Conservation (phyloP, 1,284 basidiomycete species). For the Grifola frondosa region DNA sequence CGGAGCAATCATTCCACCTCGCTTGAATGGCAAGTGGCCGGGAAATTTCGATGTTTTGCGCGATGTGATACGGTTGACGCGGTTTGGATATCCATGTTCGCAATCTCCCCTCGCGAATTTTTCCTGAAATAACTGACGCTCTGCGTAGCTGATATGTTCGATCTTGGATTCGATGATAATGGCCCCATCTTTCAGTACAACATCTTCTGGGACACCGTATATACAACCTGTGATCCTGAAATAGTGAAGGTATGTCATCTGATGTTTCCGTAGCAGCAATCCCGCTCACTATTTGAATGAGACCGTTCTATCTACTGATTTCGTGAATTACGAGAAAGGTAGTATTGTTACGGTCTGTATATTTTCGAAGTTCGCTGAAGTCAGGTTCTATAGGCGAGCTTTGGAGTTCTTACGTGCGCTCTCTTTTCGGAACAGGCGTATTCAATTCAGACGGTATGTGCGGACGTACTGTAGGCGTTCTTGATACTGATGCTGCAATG, state of each 20-base stretch:
- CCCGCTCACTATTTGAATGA: slow-evolving; percentile 8
- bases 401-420: slow-evolving; percentile 30
- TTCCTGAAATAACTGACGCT: not conserved
- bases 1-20: slow-evolving; percentile 19
- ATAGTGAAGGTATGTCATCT: slow-evolving; percentile 7
- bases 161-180: not conserved
- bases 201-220: slow-evolving; percentile 4
- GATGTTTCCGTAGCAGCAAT: not conserved
- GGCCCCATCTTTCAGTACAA: not conserved
- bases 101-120: not conserved
- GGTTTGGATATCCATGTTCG: slow-evolving; percentile 19
- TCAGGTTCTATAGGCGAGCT: no score
- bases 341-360: not conserved
- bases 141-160: slow-evolving; percentile 16
- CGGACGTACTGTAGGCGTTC: not conserved
- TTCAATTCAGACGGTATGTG: slow-evolving; percentile 47
- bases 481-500: not conserved
- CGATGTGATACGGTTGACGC: slow-evolving; percentile 1
- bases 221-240: slow-evolving; percentile 10
- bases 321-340: slow-evolving; percentile 45
- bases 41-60: slow-evolving; percentile 17
- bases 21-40: slow-evolving; percentile 11
- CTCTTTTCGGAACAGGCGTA: slow-evolving; percentile 44
- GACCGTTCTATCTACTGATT: slow-evolving; percentile 42
- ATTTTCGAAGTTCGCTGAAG: not conserved